Conservation (phyloP, 2,329 filamentous ascomycete genomes). For the Venturia effusa region DNA sequence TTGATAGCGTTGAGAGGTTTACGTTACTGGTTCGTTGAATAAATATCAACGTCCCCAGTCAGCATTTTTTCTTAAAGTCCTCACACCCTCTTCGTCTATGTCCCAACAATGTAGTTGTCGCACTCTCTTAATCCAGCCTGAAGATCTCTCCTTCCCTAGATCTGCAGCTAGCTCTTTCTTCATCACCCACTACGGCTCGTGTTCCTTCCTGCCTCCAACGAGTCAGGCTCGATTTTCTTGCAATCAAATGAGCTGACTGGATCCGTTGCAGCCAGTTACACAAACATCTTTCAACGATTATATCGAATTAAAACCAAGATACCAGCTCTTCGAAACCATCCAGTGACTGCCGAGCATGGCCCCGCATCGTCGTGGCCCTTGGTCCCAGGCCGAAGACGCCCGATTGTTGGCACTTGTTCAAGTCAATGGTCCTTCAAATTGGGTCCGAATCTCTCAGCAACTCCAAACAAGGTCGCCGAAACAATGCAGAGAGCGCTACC, state of each 20-base stretch:
- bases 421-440: conserved; percentile 45
- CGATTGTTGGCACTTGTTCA: not conserved
- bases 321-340: not conserved
- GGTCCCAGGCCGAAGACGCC: conserved; percentile 9
- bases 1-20: too few species aligned
- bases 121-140: too few species aligned
- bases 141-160: too few species aligned
- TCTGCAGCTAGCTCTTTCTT: not conserved
- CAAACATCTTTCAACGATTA: too few species aligned
- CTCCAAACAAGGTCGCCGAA: conserved; percentile 76
- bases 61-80: too few species aligned
- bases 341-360: not conserved
- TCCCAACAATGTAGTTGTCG: too few species aligned
- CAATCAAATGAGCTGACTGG: not conserved
- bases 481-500: conserved; percentile 88
- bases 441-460: conserved; percentile 72
- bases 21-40: too few species aligned
- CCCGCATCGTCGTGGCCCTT: conserved; percentile 10
- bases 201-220: not conserved
- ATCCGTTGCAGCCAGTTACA: not conserved
- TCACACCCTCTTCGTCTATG: too few species aligned
- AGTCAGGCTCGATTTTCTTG: too few species aligned
- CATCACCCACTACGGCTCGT: not conserved
- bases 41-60: too few species aligned
- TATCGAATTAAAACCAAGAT: too few species aligned